phyloP scores from a whole-genome alignment of 2,329 filamentous ascomycete species.

The Aureobasidium subglaciale region DNA sequence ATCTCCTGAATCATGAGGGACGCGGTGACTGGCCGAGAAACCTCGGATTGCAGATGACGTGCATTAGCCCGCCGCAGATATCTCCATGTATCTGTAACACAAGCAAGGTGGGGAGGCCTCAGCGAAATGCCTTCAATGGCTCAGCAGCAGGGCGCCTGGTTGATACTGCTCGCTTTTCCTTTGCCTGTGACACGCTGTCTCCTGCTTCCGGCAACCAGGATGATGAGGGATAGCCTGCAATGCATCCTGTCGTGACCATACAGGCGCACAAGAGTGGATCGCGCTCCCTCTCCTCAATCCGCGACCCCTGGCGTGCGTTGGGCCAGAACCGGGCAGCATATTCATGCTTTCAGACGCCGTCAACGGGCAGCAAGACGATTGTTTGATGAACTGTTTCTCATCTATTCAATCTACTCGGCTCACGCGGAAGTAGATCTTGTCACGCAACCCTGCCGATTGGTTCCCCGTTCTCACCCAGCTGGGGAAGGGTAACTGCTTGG shows the following conservation, averaged over 20 bases:
- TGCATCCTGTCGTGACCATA: conserved; percentile 7
- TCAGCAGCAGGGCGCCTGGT: conserved; percentile 5
- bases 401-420: conserved; percentile 13
- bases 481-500: not conserved
- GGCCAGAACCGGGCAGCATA: conserved; percentile 4
- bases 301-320: conserved; percentile 12
- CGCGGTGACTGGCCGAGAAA: not conserved
- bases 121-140: not conserved
- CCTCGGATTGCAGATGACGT: conserved; percentile 11
- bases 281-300: not conserved
- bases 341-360: not conserved
- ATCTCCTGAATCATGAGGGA: conserved; percentile 6
- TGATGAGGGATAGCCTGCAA: conserved; percentile 4
- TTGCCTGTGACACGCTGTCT: conserved; percentile 7
- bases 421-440: conserved; percentile 12
- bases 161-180: not conserved
- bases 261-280: conserved; percentile 6
- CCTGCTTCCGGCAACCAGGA: conserved; percentile 10
- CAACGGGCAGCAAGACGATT: conserved; percentile 11
- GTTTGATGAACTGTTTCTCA: conserved; percentile 9
- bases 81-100: conserved; percentile 12
- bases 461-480: not conserved
- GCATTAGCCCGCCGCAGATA: conserved; percentile 11
- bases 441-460: conserved; percentile 14
- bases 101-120: conserved; percentile 13